Base-by-base conservation (phyloP, 1,284 basidiomycete genomes). In the Melampsora americana region DNA sequence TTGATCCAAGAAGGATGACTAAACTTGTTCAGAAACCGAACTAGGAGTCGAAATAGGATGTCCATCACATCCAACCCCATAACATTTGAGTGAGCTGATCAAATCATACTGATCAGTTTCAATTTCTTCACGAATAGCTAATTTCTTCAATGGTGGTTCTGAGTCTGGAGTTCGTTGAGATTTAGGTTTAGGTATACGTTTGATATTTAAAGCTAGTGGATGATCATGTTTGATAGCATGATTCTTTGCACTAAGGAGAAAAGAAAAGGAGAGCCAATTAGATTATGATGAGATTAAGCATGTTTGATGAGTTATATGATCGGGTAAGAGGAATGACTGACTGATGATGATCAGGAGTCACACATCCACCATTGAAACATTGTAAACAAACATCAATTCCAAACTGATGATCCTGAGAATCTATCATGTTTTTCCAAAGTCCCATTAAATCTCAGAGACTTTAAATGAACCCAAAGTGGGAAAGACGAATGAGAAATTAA, bases 301-400 rank as follows among this genome's bases (percentile, higher is more conserved):
- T n/a, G n/a, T n/a, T n/a, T n/a, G n/a, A n/a, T n/a, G 35, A 30
- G 30, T 48, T 2, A 0, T 20, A 46, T 12, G 20, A 42, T 5
- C 39, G 7, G 18, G 50, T 28, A 12, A 46, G 18, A 26, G 62
- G 32, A 32, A 23, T 30, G 32, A 32, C 61, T 64, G 16, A 28
- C 20, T 28, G 20, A 64, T 87, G 84, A 2, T 83, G 81, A 80
- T 87, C 86, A 56, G 76, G 32, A 23, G 79, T 79, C 3, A 90
- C 83, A 81, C 94, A 96, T 6, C 89, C 92, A 16, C 95, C 95
- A 80, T 96, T 97, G 86, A 95, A 99, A 85, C 96, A 99, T 30
- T 84, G 83, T 72, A 99, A 85, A 83, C 95, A 99, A 66, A 98
- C 91, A 79, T 97, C 90, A 77, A 98, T 86, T 14, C 95, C 95